Percentiles rank a stretch among this genome's conserved stretches.
Evolutionary conservation across 352 stramenopile genomes (phyloP).

Genomic region (Globisporangium spiculum): DNA sequence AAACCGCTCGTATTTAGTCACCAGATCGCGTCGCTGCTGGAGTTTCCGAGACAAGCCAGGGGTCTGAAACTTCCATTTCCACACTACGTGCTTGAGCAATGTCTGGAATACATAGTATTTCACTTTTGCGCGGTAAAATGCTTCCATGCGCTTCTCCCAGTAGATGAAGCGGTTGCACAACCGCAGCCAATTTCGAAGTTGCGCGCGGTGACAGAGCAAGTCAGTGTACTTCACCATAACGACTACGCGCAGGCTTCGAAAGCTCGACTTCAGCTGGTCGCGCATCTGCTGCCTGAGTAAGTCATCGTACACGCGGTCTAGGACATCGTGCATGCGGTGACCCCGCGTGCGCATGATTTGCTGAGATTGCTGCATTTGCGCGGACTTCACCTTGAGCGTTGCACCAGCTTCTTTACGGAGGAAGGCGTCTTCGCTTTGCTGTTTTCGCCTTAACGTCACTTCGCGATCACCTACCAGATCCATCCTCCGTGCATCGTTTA

Average conservation of each 20-base stretch:
- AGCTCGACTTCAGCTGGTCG: conserved; percentile 50
- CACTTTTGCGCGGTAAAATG: conserved; percentile 35
- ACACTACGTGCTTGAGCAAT: conserved; percentile 42
- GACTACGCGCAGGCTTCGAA: conserved; percentile 46
- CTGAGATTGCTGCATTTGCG: conserved; percentile 44
- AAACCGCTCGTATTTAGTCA: conserved; percentile 42
- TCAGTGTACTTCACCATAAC: conserved; percentile 47
- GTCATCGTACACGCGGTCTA: conserved; percentile 60
- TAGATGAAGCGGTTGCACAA: conserved; percentile 51
- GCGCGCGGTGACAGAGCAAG: conserved; percentile 37
- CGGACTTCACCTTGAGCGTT: conserved; percentile 46
- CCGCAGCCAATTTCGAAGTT: conserved; percentile 63
- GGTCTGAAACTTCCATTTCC: conserved; percentile 53
- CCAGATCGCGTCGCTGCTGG: conserved; percentile 29
- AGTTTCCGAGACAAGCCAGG: conserved; percentile 34
- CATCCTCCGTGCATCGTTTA: conserved; percentile 30
- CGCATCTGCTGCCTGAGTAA: conserved; percentile 38
- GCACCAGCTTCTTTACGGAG: conserved; percentile 40
- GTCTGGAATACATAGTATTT: conserved; percentile 45
- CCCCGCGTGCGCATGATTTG: conserved; percentile 47
- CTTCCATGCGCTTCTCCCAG: conserved; percentile 43
- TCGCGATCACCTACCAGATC: conserved; percentile 38
- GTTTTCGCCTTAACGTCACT: conserved; percentile 30
- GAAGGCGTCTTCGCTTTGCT: conserved; percentile 42
- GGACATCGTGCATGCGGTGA: conserved; percentile 55